A percentile compares a stretch with the other conserved stretches of the same genome.
phyloP scores from a whole-genome alignment of 2,329 filamentous ascomycete species.

The Pezicula rhizophila region DNA sequence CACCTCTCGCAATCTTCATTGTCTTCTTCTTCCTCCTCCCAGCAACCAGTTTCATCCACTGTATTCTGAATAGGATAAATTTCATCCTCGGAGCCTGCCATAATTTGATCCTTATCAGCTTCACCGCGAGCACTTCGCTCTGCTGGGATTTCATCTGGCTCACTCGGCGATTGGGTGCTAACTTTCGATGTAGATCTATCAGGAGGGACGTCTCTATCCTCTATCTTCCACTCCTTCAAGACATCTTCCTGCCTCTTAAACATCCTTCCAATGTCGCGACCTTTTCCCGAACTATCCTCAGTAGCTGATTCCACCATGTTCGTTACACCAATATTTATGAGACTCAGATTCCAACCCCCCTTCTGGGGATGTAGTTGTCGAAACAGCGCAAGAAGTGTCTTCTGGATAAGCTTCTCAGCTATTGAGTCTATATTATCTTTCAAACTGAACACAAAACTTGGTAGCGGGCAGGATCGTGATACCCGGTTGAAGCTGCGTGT shows the following conservation, averaged over 20 bases:
- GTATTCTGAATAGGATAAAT: slow-evolving; percentile 18
- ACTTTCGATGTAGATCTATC: slow-evolving; percentile 7
- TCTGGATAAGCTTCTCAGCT: slow-evolving; percentile 63
- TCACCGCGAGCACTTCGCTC: slow-evolving; percentile 26
- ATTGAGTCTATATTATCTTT: slow-evolving; percentile 51
- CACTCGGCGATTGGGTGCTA: neutral
- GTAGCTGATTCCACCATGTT: slow-evolving; percentile 64
- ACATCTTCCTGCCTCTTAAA: slow-evolving; percentile 69
- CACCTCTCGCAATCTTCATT: slow-evolving; percentile 29
- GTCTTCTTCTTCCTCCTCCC: slow-evolving; percentile 22
- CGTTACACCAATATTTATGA: slow-evolving; percentile 81
- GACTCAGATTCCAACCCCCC: slow-evolving; percentile 67
- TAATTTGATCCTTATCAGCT: slow-evolving; percentile 6
- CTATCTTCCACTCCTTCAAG: slow-evolving; percentile 60
- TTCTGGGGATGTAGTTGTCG: slow-evolving; percentile 62
- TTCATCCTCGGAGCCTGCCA: slow-evolving; percentile 21
- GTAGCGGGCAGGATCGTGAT: slow-evolving; percentile 70
- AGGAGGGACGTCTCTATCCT: slow-evolving; percentile 34
- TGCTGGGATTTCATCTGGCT: slow-evolving; percentile 4
- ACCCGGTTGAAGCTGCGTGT: slow-evolving; percentile 59
- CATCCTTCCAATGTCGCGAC: slow-evolving; percentile 76
- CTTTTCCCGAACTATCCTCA: slow-evolving; percentile 40
- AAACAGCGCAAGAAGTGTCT: slow-evolving; percentile 66
- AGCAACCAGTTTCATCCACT: slow-evolving; percentile 11
- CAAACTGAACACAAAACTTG: slow-evolving; percentile 65